phyloP scores from a whole-genome alignment of 441 rosid genomes.

The Capsella rubella region DNA sequence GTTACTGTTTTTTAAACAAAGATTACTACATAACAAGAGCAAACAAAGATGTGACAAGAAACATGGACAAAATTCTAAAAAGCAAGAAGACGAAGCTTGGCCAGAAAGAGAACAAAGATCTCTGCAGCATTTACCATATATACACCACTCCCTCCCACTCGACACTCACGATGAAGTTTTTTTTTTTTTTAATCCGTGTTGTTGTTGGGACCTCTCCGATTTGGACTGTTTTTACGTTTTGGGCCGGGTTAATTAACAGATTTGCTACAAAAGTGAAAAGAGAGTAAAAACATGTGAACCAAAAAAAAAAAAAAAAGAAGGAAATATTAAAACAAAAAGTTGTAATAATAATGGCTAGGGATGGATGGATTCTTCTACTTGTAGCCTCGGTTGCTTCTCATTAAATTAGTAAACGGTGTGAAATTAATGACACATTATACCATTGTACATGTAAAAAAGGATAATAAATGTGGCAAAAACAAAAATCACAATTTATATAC shows the following conservation, averaged over 20 bases:
- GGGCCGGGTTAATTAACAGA: neutral
- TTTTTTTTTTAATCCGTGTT: neutral
- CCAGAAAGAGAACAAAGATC: slow-evolving; percentile 32
- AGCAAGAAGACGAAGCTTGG: slow-evolving; percentile 43
- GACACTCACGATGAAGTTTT: slow-evolving; percentile 3
- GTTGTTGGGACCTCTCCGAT: slow-evolving; percentile 35
- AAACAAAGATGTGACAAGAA: slow-evolving; percentile 28
- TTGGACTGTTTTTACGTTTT: slow-evolving; percentile 17
- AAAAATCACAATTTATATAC: slow-evolving; percentile 2
- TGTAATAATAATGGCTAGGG: slow-evolving; percentile 33
- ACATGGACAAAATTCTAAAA: slow-evolving; percentile 38
- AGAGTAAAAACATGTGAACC: slow-evolving; percentile 6
- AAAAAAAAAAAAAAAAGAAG: slow-evolving; percentile 4
- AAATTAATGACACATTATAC: slow-evolving; percentile 22
- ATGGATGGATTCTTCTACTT: neutral
- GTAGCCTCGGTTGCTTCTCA: slow-evolving; percentile 32
- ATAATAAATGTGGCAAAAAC: slow-evolving; percentile 30
- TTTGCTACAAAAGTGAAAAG: slow-evolving; percentile 16
- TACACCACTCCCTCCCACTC: slow-evolving; percentile 32
- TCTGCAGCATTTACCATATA: slow-evolving; percentile 39
- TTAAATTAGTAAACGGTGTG: slow-evolving; percentile 36
- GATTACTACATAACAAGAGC: slow-evolving; percentile 20
- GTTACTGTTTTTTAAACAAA: neutral
- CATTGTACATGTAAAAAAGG: neutral
- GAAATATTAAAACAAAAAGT: slow-evolving; percentile 7